These are phyloP conservation scores for Penicillium flavigenum DNA, from an alignment of 495 filamentous ascomycete genomes.

Conservation along the genomic window DNA sequence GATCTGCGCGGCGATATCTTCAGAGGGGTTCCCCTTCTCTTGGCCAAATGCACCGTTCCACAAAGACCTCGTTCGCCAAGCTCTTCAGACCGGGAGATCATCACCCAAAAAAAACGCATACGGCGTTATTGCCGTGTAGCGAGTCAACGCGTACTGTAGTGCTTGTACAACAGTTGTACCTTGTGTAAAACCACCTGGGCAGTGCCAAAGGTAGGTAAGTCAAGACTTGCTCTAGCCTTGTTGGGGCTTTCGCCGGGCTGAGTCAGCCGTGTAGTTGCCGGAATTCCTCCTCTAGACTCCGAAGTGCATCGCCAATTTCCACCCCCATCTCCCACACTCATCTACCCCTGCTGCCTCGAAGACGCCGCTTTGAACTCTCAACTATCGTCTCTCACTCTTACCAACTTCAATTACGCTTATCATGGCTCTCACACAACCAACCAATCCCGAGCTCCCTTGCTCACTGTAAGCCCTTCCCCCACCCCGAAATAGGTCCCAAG, in stretches of 20 bases:
- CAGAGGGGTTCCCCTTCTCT: background rate
- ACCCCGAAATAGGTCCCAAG: background rate
- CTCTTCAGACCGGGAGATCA: slow-evolving; percentile 20
- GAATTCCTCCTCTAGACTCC: background rate
- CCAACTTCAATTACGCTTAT: background rate
- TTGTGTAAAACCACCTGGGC: background rate
- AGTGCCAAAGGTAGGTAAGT: background rate
- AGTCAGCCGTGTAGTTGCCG: background rate
- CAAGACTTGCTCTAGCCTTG: background rate
- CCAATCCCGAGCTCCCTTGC: slow-evolving; percentile 64
- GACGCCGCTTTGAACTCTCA: background rate
- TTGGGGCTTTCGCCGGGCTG: background rate
- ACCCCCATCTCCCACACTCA: background rate
- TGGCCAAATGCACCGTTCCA: slow-evolving; percentile 9
- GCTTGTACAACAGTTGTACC: background rate
- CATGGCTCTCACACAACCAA: slow-evolving; percentile 30
- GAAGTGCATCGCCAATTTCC: slow-evolving; percentile 5
- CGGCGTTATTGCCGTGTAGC: background rate
- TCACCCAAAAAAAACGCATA: slow-evolving; percentile 1
- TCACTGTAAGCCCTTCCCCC: slow-evolving; percentile 55
- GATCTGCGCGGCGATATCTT: background rate
- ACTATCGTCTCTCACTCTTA: background rate
- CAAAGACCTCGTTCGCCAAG: slow-evolving; percentile 23
- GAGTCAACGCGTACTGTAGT: background rate
- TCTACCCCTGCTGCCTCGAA: background rate